Evolutionary conservation across 306 rosid genomes (phyloP).

Genomic region (Arachis stenosperma): DNA sequence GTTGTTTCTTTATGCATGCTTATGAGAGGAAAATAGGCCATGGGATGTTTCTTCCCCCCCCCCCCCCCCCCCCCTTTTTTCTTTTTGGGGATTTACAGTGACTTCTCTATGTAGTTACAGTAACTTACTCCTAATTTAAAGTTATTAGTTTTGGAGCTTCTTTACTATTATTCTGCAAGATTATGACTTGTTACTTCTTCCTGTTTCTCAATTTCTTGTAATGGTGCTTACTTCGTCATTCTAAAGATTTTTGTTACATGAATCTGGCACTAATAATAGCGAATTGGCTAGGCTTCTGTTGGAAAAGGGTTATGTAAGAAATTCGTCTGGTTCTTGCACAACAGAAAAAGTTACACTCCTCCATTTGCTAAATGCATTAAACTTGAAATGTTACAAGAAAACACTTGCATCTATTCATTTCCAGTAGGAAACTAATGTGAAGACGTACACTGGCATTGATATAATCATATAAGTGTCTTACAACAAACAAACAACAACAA

Average conservation of each 20-base stretch:
- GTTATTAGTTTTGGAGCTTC: background rate
- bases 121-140: background rate
- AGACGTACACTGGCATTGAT: background rate
- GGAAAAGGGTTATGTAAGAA: slow-evolving; percentile 4
- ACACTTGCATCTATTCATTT: background rate
- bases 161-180: slow-evolving; percentile 26
- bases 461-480: background rate
- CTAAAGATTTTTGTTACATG: slow-evolving; percentile 8
- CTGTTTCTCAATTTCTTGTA: slow-evolving; percentile 28
- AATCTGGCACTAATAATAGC: slow-evolving; percentile 8
- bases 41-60: background rate
- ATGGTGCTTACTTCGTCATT: slow-evolving; percentile 12
- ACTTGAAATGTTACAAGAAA: background rate
- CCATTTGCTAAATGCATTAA: background rate
- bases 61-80: background rate
- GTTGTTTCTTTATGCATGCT: slow-evolving; percentile 10
- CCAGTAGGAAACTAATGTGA: background rate
- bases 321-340: slow-evolving; percentile 16
- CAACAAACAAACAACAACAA: too few relatives aligned
- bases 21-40: slow-evolving; percentile 17
- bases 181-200: slow-evolving; percentile 25
- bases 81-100: too few relatives aligned
- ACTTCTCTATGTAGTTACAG: too few relatives aligned
- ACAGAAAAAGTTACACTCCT: slow-evolving; percentile 1
- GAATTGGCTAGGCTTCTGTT: background rate